phyloP scores from a whole-genome alignment of 2,329 filamentous ascomycete species.

The Didymellaceae sp. region DNA sequence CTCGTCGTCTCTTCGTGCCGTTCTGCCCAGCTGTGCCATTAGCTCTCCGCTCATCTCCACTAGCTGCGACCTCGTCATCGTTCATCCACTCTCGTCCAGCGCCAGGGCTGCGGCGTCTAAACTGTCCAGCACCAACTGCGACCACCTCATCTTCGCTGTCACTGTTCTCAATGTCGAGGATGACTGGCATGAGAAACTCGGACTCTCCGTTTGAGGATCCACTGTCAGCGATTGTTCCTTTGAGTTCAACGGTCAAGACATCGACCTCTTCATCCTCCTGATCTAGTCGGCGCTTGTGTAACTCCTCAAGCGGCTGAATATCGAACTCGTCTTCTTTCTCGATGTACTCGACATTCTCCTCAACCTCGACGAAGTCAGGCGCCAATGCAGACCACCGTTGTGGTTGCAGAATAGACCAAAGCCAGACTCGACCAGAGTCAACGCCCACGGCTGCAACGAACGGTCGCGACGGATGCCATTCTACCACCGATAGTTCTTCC shows the following conservation, averaged over 20 bases:
- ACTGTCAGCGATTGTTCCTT: constrained; percentile 60
- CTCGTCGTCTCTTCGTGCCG: constrained; percentile 46
- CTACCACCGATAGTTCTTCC: constrained; percentile 93
- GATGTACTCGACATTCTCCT: constrained; percentile 97
- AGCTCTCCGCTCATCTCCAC: constrained; percentile 45
- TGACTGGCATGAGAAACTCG: constrained; percentile 87
- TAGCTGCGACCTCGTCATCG: constrained; percentile 55
- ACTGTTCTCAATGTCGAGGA: constrained; percentile 91
- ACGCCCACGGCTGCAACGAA: constrained; percentile 90
- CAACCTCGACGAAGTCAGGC: constrained; percentile 95
- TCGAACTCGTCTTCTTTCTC: constrained; percentile 98
- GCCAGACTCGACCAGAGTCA: constrained; percentile 90
- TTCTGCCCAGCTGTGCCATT: constrained; percentile 42
- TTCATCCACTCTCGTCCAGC: constrained; percentile 72
- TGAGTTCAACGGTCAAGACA: constrained; percentile 76
- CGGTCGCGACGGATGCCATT: constrained; percentile 88
- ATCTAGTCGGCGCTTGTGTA: constrained; percentile 88
- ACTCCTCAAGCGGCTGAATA: constrained; percentile 92
- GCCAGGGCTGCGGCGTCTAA: constrained; percentile 83
- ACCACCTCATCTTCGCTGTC: constrained; percentile 92
- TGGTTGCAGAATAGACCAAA: constrained; percentile 94
- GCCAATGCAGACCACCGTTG: constrained; percentile 97
- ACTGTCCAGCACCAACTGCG: constrained; percentile 75
- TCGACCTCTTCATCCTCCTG: constrained; percentile 94
- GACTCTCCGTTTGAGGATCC: constrained; percentile 51